Base-by-base conservation (phyloP, 2,329 filamentous ascomycete species). In the Sarocladium oryzae region DNA sequence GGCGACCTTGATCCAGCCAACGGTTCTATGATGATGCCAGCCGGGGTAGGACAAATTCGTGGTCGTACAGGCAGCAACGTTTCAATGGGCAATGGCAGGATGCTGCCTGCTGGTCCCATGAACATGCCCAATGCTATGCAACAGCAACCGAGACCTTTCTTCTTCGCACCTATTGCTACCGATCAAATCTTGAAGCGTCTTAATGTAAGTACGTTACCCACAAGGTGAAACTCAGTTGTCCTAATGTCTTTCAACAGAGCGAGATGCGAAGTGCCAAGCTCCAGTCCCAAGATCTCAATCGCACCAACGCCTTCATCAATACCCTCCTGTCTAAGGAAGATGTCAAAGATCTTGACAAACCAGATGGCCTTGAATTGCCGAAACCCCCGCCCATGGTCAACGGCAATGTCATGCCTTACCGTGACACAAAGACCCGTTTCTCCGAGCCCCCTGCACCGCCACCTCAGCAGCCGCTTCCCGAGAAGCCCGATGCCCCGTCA, bases 381-480 rank as follows among this genome's bases (percentile, higher is more conserved):
- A 43, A 38, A n/a, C 50, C 37, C 30, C 32, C 50, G 15, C 35
- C 49, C 8, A 26, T 51, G 26, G 36, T 53, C 21, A 77, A 81
- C 53, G 77, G 78, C 23, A 76, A 74, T 54, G 68, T 66, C 21
- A 60, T 77, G 8, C 70, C 77, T 0, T 80, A 81, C 60, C 85
- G 89, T 18, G 90, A 96, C 61, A 74, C 84, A 36, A 92, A 93
- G 60, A 81, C 88, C 4, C 81, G 90, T 50, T 97, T 96, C 65
- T 93, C 89, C 1, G 91, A 96, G 53, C 92, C 92, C 49, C 92
- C 92, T 3, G 92, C 91, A 20, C 92, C 92, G 7, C 92, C 92
- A 23, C 92, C 92, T 24, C 90, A 95, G 59, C 91, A 95, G 59
- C 92, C 92, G 13, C 74, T 97, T 5, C 92, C 92, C 1, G 91